These are phyloP conservation scores for Chlamydomonas applanata DNA, from an alignment of 139 green algal species.

Conservation along the genomic window DNA sequence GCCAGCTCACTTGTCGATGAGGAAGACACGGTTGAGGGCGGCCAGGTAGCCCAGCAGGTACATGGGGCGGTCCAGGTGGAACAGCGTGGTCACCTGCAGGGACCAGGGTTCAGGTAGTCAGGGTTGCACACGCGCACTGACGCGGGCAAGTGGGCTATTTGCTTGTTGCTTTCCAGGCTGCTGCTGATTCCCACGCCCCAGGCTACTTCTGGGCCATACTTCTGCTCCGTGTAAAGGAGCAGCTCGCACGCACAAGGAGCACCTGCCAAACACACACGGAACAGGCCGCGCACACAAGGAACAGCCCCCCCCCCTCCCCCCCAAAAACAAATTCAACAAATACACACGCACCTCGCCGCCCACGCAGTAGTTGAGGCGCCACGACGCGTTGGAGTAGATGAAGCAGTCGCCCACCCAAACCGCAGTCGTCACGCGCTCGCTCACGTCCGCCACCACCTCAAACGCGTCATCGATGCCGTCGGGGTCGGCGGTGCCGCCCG, in stretches of 20 bases:
- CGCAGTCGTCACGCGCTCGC: conserved; percentile 42
- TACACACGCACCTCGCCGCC: conserved; percentile 86
- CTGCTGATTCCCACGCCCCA: no score
- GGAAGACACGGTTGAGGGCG: conserved; percentile 83
- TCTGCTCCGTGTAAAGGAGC: not conserved
- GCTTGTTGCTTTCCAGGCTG: no score
- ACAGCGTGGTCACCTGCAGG: conserved; percentile 83
- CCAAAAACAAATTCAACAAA: no score
- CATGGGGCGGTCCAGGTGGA: conserved; percentile 94
- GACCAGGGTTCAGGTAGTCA: no score
- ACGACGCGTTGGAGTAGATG: conserved; percentile 95
- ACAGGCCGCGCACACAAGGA: not conserved
- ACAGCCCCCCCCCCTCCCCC: no score
- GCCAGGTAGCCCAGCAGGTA: conserved; percentile 98
- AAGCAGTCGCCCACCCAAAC: conserved; percentile 94
- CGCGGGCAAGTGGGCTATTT: not conserved
- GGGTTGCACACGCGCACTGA: no score
- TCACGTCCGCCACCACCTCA: conserved; percentile 91
- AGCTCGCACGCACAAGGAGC: not conserved
- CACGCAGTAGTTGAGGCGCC: conserved; percentile 97
- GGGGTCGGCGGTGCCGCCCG: conserved; percentile 66
- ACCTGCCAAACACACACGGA: not conserved
- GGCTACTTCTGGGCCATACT: not conserved
- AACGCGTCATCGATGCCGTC: conserved; percentile 97
- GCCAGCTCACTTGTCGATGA: conserved; percentile 95